Evolutionary conservation across 768 basidiomycete genomes (phyloP).

Genomic region (Mycena vitilis): DNA sequence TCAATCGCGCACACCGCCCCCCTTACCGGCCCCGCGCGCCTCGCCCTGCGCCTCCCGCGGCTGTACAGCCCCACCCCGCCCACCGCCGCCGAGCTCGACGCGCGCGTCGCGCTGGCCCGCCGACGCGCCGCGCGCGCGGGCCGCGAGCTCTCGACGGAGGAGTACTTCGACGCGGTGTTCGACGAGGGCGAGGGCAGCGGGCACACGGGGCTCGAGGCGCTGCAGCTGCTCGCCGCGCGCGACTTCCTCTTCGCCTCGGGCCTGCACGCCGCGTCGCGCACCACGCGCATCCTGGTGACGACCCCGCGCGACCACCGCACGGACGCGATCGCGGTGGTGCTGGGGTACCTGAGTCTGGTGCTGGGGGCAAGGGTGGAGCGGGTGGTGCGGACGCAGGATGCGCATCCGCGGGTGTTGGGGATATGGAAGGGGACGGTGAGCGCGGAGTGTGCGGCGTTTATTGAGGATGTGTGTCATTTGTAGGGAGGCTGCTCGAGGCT

Average conservation of each 20-base stretch:
- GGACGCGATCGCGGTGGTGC: slow-evolving; percentile 36
- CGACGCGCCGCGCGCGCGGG: slow-evolving; percentile 17
- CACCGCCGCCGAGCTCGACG: slow-evolving; percentile 22
- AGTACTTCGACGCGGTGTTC: slow-evolving; percentile 32
- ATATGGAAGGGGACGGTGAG: slow-evolving; percentile 37
- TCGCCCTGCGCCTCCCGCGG: slow-evolving; percentile 23
- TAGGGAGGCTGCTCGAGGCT: neutral
- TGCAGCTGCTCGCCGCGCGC: slow-evolving; percentile 36
- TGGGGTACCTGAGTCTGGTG: slow-evolving; percentile 32
- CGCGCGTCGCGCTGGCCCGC: slow-evolving; percentile 18
- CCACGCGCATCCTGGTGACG: slow-evolving; percentile 34
- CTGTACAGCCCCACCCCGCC: slow-evolving; percentile 25
- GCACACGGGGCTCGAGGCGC: slow-evolving; percentile 32
- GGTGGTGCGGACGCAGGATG: slow-evolving; percentile 28
- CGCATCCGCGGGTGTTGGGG: slow-evolving; percentile 22
- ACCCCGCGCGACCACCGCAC: slow-evolving; percentile 40
- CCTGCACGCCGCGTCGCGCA: slow-evolving; percentile 2
- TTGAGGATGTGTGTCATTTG: slow-evolving; percentile 30
- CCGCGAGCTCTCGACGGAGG: slow-evolving; percentile 15
- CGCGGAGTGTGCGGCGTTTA: slow-evolving; percentile 28
- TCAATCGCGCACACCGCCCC: slow-evolving; percentile 15
- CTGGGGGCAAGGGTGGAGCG: slow-evolving; percentile 18
- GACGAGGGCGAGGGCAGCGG: slow-evolving; percentile 32
- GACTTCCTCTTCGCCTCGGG: slow-evolving; percentile 32
- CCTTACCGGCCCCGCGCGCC: slow-evolving; percentile 13